Evolutionary conservation across 2,329 filamentous ascomycete genomes (phyloP), one percentile per base, ranked within the genome.

Genomic region (Aspergillus tamarii): DNA sequence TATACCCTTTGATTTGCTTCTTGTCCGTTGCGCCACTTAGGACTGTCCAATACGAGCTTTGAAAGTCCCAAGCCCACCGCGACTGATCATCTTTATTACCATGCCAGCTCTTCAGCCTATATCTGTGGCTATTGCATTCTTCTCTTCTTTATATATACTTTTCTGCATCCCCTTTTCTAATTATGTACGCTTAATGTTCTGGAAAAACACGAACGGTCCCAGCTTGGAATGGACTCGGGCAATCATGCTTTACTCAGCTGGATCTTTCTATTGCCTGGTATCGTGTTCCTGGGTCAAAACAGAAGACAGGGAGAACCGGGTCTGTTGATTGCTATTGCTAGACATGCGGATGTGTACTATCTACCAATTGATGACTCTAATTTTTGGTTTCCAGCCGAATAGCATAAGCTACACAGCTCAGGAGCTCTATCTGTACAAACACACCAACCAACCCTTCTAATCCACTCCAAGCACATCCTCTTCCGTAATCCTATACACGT

Each of bases 401-500:
- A 46, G 14, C 43, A 46, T 46, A 26, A 41, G 4, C 52, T 55
- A 55, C 21, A 36, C n/a, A 55, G 9, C 28, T 32, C n/a, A 16
- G 16, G 7, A 36, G 9, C 56, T 43, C n/a, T 16, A 23, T 46
- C 9, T 23, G 23, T 23, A 23, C 43, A 23, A 21, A 46, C 21
- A 4, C 19, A 10, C 14, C 16, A 28, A 19, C 28, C 19, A 34
- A 53, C 30, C 19, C 4, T 21, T 6, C 30, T 28, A 54, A 41
- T 30, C 28, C 16, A 36, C 32, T 23, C 52, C 32, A 34, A 54
- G n/a, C 36, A 55, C 32, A 36, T 80, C 78, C 60, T 72, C 69
- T 65, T 78, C 75, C 4, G 60, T 61, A 60, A 81, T 74, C 21
- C 58, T 66, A 73, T 81, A 81, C 30, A 82, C 74, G 62, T 72